A percentile compares a stretch with the other conserved stretches of the same genome.
Evolutionary conservation across 73 alveolate genomes (phyloP).

Genomic region (Paramecium sexaurelia): DNA sequence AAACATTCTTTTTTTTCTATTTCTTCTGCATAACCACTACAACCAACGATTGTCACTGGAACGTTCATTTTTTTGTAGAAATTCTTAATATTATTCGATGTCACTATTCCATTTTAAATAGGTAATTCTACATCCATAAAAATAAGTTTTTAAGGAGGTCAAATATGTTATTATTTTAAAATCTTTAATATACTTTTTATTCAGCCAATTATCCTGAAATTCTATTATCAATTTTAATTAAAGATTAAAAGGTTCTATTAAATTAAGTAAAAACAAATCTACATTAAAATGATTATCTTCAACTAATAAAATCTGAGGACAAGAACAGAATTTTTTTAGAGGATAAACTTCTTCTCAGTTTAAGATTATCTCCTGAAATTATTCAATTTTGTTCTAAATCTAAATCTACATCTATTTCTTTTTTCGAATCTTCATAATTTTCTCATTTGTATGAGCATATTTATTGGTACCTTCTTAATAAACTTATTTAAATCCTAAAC

Average conservation of each 20-base stretch:
- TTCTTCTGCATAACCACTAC: slow-evolving; percentile 44
- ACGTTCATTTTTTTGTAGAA: neutral
- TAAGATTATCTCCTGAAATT: slow-evolving; percentile 3
- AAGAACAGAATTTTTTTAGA: neutral
- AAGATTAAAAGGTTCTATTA: neutral
- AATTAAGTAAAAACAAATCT: neutral
- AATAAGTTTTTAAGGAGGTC: slow-evolving; percentile 20
- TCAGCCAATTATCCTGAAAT: slow-evolving; percentile 34
- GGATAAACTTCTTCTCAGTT: neutral
- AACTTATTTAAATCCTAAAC: slow-evolving; percentile 26
- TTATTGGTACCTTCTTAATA: neutral
- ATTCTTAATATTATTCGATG: neutral
- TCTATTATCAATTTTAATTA: neutral
- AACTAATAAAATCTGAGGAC: neutral
- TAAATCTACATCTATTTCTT: slow-evolving; percentile 4
- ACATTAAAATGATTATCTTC: slow-evolving; percentile 51
- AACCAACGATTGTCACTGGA: slow-evolving; percentile 17
- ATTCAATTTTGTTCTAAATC: neutral
- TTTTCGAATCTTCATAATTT: slow-evolving; percentile 33
- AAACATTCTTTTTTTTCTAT: neutral
- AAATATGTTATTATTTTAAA: neutral
- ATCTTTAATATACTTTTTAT: slow-evolving; percentile 24
- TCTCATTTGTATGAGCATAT: neutral
- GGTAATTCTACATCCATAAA: slow-evolving; percentile 61
- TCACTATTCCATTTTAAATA: slow-evolving; percentile 36